Evolutionary conservation across 306 rosid genomes (phyloP).

Genomic region (Cicer chorassanicum): DNA sequence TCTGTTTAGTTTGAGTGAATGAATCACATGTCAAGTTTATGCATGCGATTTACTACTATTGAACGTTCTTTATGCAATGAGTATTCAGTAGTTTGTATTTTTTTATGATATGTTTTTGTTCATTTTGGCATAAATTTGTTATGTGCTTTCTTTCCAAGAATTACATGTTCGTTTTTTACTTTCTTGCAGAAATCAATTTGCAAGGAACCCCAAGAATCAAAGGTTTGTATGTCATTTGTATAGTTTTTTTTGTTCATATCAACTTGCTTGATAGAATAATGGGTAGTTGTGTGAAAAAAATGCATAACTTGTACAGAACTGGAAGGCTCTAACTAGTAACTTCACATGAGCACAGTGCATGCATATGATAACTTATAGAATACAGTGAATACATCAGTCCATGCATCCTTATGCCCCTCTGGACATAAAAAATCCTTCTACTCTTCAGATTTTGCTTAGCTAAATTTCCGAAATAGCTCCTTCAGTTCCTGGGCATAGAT

Average conservation of each 20-base stretch:
- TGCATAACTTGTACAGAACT: background rate
- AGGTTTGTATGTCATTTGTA: conserved; percentile 60
- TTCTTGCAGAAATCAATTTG: conserved; percentile 78
- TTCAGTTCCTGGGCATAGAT: conserved; percentile 10
- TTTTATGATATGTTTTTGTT: conserved; percentile 3
- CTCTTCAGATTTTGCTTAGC: conserved; percentile 25
- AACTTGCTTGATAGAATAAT: conserved; percentile 22
- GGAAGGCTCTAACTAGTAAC: conserved; percentile 32
- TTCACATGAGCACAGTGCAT: conserved; percentile 19
- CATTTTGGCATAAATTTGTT: conserved; percentile 13
- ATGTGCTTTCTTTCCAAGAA: conserved; percentile 31
- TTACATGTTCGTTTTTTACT: conserved; percentile 33
- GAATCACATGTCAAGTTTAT: background rate
- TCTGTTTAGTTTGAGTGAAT: conserved; percentile 20
- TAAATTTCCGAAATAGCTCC: conserved; percentile 12
- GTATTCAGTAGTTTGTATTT: conserved; percentile 5
- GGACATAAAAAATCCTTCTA: background rate
- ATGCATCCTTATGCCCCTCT: conserved; percentile 5
- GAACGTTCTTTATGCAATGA: conserved; percentile 1
- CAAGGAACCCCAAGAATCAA: conserved; percentile 77
- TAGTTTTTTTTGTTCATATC: conserved; percentile 31
- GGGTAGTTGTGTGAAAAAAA: background rate
- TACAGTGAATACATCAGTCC: conserved; percentile 17
- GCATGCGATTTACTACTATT: background rate
- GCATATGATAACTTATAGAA: background rate